Evolutionary conservation across 495 filamentous ascomycete species (phyloP), one percentile per base, ranked within the genome.

Genomic region (Penicillium fimorum): DNA sequence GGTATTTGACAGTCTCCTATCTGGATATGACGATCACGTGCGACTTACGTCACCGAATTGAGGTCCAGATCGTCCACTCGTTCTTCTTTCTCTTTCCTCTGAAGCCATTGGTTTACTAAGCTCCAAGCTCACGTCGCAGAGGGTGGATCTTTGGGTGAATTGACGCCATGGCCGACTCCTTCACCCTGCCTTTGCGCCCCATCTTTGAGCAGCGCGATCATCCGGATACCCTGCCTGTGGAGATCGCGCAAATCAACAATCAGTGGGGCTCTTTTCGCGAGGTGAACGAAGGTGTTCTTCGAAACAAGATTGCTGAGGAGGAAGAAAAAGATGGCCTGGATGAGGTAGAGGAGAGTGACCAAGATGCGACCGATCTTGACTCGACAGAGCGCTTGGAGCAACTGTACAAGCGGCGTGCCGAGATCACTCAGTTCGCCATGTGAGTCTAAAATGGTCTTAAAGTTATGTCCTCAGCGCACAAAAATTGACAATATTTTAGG

Each of bases 221-320:
- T 45, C 77, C 81, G n/a, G 82, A 85, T 53, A 80, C 76, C 12
- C 73, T 95, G 12, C 76, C 82, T n/a, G 81, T 85, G 38, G 82
- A 91, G 47, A 90, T 94, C 53, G 70, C 78, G 45, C 86, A 90
- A 52, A 87, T 93, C 71, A 90, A 88, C 66, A 70, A 77, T 37
- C 81, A 92, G 60, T 84, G 83, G 55, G 91, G 89, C 25, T 83
- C 85, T 8, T 92, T 96, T 58, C 84, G 87, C 33, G 79, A 82
- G 50, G 71, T 91, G 59, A 86, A 81, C 49, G 83, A 88, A 67
- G 79, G 80, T 33, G 74, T 80, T 17, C 65, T 92, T 3, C 78
- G 76, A 15, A 77, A 81, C 38, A 81, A 86, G 64, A 84, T 89
- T 33, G 76, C 78, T 35, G 74, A 77, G 22, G 74, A 76, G 37